Conservation (phyloP, 1,139 yeast genomes). For the Magnusiomyces magnusii region DNA sequence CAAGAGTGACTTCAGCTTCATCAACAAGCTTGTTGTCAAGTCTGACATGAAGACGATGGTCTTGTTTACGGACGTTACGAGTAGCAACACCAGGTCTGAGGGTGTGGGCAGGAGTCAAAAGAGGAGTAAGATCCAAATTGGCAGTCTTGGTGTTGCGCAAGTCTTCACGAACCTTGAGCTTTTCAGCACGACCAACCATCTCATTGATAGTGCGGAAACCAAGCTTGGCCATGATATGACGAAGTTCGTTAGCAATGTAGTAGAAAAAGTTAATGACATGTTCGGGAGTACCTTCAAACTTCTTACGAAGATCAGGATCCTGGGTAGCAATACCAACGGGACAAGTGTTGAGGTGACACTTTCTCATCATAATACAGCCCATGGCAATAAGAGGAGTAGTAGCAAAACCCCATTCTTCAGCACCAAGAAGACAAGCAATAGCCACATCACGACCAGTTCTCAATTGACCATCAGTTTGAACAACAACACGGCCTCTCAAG, state of each 20-base stretch:
- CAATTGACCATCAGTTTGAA: conserved; percentile 96
- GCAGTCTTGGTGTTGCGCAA: conserved; percentile 84
- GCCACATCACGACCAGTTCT: conserved; percentile 97
- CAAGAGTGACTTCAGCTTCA: conserved; percentile 89
- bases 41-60: conserved; percentile 86
- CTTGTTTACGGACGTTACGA: conserved; percentile 87
- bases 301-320: conserved; percentile 87
- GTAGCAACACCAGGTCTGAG: conserved; percentile 98
- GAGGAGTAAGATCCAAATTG: conserved; percentile 84
- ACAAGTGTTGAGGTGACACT: conserved; percentile 88
- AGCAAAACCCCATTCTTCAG: conserved; percentile 98
- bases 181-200: conserved; percentile 97
- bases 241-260: conserved; percentile 86
- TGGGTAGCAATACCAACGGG: conserved; percentile 99
- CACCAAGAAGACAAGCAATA: conserved; percentile 91
- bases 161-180: conserved; percentile 76
- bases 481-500: conserved; percentile 87
- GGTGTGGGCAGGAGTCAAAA: conserved; percentile 93
- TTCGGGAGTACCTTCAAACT: conserved; percentile 95
- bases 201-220: conserved; percentile 96
- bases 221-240: conserved; percentile 86
- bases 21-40: conserved; percentile 93
- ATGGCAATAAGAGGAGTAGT: conserved; percentile 94
- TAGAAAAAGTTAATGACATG: conserved; percentile 97
- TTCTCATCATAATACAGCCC: conserved; percentile 96